Evolutionary conservation across 164 flowering plant species (phyloP), one percentile per base, ranked within the genome.

Genomic region (Berberis vulgaris): DNA sequence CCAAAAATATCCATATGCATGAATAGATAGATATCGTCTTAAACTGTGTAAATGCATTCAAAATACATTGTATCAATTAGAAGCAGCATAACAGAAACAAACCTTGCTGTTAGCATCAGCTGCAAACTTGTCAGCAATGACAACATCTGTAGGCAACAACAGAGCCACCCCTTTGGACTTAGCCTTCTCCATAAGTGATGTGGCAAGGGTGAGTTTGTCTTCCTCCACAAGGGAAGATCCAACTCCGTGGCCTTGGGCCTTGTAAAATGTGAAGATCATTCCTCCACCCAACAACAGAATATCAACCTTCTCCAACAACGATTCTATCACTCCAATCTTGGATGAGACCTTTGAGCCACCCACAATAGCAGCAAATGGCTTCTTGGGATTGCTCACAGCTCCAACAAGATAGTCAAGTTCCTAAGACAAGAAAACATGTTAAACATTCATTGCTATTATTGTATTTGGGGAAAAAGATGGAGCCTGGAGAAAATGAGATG

Each of bases 321-420:
- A 88, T 44, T 90, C 97, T 0, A 90, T 90, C 63, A 90, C 97
- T 11, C 95, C 93, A 70, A 90, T 90, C 77, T 90, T 87, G 54
- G 78, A 63, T 61, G 97, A 90, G 26, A 90, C 95, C 74, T 90
- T 90, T 55, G 97, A 79, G 54, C 97, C 97, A 58, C 97, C 95
- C 45, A 90, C 91, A 76, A 90, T 90, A 1, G 97, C 95, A 75
- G 96, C 97, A 79, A 90, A 90, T 59, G 97, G 97, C 79, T 74
- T 89, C 84, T 84, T 83, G 10, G 97, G 97, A 26, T 70, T 86
- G 46, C 87, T 43, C 42, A 90, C 88, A 64, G 97, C 97, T 63
- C 97, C 97, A 67, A 83, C 97, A 67, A 88, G 86, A 60, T 88
- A 90, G 65, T 90, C 95, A 63, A 90, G 89, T 71, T 90, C 97